A percentile compares a stretch with the other conserved stretches of the same genome.
Evolutionary conservation across 2,329 filamentous ascomycete species (phyloP).

Genomic region (Fusarium chuoi): DNA sequence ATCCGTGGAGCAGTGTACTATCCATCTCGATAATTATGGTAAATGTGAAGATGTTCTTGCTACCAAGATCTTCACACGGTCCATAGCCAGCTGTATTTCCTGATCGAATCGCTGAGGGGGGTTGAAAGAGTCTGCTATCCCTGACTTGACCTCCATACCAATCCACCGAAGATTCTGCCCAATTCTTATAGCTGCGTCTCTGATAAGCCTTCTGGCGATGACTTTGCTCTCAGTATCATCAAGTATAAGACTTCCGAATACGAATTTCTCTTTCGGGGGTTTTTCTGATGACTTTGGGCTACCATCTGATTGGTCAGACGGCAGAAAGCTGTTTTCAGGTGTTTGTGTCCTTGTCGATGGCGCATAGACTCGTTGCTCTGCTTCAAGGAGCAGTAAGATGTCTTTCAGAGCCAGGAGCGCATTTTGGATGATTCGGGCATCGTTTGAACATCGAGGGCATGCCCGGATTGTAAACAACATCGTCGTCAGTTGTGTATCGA

Average conservation of each 20-base stretch:
- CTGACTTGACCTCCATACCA: not conserved
- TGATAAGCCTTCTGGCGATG: not conserved
- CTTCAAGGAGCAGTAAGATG: not conserved
- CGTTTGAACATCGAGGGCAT: not conserved
- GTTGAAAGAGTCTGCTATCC: not conserved
- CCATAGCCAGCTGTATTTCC: not conserved
- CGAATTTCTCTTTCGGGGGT: not conserved
- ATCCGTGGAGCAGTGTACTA: accelerated
- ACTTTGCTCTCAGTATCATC: not conserved
- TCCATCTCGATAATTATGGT: not conserved
- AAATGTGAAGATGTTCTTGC: not conserved
- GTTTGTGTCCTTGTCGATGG: not conserved
- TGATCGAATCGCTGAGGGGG: not conserved
- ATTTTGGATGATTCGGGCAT: not conserved
- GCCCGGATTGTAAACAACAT: not conserved
- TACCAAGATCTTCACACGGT: not conserved
- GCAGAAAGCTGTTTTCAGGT: too few species aligned
- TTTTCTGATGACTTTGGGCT: accelerated
- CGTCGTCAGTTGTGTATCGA: not conserved
- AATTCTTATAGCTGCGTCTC: not conserved
- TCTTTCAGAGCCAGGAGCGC: not conserved
- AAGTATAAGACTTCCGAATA: not conserved
- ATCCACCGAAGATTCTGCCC: not conserved
- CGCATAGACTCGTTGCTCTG: not conserved
- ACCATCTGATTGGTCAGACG: accelerated